Base-by-base conservation (phyloP, 306 rosid genomes). In the Sindora glabra region DNA sequence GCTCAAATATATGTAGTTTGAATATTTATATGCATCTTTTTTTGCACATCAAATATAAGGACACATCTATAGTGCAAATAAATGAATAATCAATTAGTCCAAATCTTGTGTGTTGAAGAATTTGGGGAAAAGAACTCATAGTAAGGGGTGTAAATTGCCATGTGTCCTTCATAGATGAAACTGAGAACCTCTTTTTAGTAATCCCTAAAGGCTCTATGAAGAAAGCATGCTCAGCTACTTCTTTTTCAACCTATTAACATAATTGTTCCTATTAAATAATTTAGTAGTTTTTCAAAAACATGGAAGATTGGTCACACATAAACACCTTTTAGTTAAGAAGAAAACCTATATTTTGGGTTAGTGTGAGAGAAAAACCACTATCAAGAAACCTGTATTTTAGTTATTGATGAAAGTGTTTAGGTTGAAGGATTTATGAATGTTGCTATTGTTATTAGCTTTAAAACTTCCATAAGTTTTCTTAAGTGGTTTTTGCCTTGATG, bases 401-500 rank as follows among this genome's bases (percentile, higher is more conserved):
- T 59, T 40, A 71, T 52, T 67, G 85, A 50, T 23, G 83, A 74
- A 58, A 51, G 48, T 23, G 56, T 12, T 34, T 57, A 37, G 56
- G 74, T 16, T 53, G 81, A 71, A 14, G 53, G 51, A 59, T 48
- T 62, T 5, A 71, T 27, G 48, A n/a, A n/a, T n/a, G n/a, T n/a
- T n/a, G 39, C 66, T 21, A 74, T 18, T 26, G 82, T 16, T 65
- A 89, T 38, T 62, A 89, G 30, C 74, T 86, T 84, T 22, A 70
- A 66, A 67, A 82, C 79, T 86, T 90, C 97, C 97, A 86, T 94
- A 84, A 94, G 97, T 94, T 90, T 90, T 90, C 97, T 90, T 90
- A 95, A 90, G 84, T 95, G 97, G 82, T 90, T 90, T 41, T 90
- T 90, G 4, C 97, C 97, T 86, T 95, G 78, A 17, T 90, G 97